Evolutionary conservation across 23 red algal species (phyloP).

Genomic region (Cyanidiococcus yangmingshanensis): DNA sequence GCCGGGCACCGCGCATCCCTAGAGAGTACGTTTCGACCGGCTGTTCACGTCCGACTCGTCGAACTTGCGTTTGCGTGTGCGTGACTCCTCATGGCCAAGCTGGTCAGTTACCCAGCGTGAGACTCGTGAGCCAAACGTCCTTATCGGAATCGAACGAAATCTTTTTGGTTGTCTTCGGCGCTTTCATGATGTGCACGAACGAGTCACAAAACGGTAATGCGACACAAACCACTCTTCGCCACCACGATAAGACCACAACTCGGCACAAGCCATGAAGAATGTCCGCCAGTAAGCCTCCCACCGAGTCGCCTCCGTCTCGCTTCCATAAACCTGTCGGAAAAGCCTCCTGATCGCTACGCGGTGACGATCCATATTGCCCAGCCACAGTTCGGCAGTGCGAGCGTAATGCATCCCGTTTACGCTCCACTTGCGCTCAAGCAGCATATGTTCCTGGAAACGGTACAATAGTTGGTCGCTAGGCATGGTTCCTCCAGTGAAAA

Average conservation of each 20-base stretch:
- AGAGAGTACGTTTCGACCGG: no score
- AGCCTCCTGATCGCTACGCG: slow-evolving; percentile 26
- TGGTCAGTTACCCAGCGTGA: no score
- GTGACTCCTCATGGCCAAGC: no score
- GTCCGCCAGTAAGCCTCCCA: slow-evolving; percentile 98
- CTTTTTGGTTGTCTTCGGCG: no score
- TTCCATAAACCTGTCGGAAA: slow-evolving; percentile 50
- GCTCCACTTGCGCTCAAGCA: slow-evolving; percentile 52
- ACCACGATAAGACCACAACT: slow-evolving; percentile 70
- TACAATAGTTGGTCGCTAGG: slow-evolving; percentile 50
- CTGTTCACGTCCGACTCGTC: no score
- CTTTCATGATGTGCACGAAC: no score
- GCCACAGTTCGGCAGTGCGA: slow-evolving; percentile 79
- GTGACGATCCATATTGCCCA: slow-evolving; percentile 66
- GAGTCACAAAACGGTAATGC: slow-evolving; percentile 60
- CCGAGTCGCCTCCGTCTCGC: slow-evolving; percentile 31
- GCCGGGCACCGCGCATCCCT: no score
- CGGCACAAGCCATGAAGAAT: slow-evolving; percentile 84
- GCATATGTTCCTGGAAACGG: slow-evolving; percentile 66
- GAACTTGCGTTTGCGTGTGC: no score
- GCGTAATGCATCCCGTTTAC: slow-evolving; percentile 96
- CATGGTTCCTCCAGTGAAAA: slow-evolving; percentile 96
- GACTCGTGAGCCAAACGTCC: no score
- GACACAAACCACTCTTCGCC: slow-evolving; percentile 88
- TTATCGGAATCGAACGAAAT: no score